Evolutionary conservation across 129 eudicot genomes (phyloP).

Genomic region (Pittosporum tobira): DNA sequence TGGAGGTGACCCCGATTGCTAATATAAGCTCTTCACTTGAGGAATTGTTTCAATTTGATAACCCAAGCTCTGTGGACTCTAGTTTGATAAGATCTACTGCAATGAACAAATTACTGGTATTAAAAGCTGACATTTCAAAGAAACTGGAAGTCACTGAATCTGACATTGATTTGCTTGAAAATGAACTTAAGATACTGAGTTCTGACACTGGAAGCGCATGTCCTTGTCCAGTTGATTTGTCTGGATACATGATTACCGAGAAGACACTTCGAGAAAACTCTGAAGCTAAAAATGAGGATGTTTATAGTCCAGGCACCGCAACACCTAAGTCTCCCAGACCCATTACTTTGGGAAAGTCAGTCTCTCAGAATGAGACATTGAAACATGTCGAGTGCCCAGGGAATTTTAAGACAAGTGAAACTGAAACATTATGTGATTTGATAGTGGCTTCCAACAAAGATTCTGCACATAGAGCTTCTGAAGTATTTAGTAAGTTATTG

Average conservation of each 20-base stretch:
- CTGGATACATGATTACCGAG: constrained; percentile 26
- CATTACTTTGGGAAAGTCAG: constrained; percentile 8
- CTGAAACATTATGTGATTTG: constrained; percentile 22
- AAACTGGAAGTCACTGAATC: constrained; percentile 67
- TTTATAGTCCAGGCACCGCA: constrained; percentile 56
- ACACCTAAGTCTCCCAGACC: constrained; percentile 42
- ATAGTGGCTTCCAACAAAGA: constrained; percentile 51
- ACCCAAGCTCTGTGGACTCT: constrained; percentile 28
- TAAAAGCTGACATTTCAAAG: constrained; percentile 64
- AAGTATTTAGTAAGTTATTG: constrained; percentile 43
- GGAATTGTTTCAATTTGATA: constrained; percentile 46
- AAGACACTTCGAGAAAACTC: constrained; percentile 18
- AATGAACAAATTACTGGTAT: constrained; percentile 51
- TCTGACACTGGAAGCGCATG: constrained; percentile 22
- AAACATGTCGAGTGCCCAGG: constrained; percentile 16
- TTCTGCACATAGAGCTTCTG: constrained; percentile 36
- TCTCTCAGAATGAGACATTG: constrained; percentile 6
- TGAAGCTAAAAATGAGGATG: constrained; percentile 25
- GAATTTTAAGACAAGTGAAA: constrained; percentile 12
- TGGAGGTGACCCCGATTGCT: constrained; percentile 31
- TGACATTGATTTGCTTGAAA: constrained; percentile 85
- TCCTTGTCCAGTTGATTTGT: constrained; percentile 17
- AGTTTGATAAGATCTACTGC: constrained; percentile 42
- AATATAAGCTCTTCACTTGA: constrained; percentile 43
- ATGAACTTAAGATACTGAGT: constrained; percentile 51